Base-by-base conservation (phyloP, 192 early-diverging fungal genomes). In the Backusella tarrabulga region DNA sequence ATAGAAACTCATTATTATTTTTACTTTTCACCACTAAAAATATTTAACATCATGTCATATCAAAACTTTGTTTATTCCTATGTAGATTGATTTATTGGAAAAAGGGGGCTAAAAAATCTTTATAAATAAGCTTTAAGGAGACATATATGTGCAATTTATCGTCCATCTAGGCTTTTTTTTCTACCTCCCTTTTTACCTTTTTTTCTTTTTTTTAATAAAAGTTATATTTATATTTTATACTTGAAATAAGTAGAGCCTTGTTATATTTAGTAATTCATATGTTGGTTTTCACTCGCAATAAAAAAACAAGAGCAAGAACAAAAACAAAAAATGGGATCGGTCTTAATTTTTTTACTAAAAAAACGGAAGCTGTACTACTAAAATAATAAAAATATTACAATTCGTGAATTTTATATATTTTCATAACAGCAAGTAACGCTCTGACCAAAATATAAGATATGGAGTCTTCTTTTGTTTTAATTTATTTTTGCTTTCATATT, bases 91-190 rank as follows among this genome's bases (percentile, higher is more conserved):
- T 29, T 1, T 29, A 14, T 12, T 44, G n/a, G 5, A 29, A 63
- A 29, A 26, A 12, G 56, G 56, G 56, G 23, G 26, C 23, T 63
- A 63, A 29, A 9, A 63, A 12, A 11, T 0, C 3, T 12, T 63
- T 63, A 29, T 29, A 63, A 29, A 63, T 63, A 63, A 63, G 56
- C 56, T 63, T 63, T 29, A 29, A 63, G 56, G 56, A 63, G 56
- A 26, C n/a, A 9, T 60, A 26, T 29, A 60, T 60, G 29, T 63
- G 56, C 56, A 29, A 29, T n/a, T 14, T 32, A 63, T 63, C 56
- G 56, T 29, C 26, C 23, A n/a, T 54, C 52, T 21, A 21, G 19
- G 7, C 6, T 54, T 17, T 6, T 56, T 14, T 60, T 19, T 11
- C 23, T 23, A 23, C 54, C 8, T 54, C n/a, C 52, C 7, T 54